Conservation (phyloP, 495 filamentous ascomycete species). For the Lophiostoma macrostomum region DNA sequence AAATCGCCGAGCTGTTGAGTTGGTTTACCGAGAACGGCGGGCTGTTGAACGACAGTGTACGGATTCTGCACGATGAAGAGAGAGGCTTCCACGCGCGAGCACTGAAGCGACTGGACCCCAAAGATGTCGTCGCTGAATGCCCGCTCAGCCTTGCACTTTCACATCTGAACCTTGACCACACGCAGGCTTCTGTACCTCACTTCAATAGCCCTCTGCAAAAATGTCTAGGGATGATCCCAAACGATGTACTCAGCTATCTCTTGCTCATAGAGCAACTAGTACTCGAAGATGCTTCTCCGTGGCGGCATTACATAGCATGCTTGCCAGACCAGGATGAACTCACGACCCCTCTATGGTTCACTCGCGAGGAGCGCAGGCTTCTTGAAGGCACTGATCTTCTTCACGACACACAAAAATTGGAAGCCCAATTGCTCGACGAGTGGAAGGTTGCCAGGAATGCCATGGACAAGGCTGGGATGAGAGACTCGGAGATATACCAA, state of each 20-base stretch:
- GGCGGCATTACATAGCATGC: slow-evolving; percentile 60
- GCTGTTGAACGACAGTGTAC: slow-evolving; percentile 14
- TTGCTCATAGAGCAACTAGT: slow-evolving; percentile 60
- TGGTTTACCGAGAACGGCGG: slow-evolving; percentile 21
- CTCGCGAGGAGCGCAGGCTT: slow-evolving; percentile 55
- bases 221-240: slow-evolving; percentile 2
- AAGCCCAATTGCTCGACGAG: slow-evolving; percentile 49
- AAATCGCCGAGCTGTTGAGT: background rate
- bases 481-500: slow-evolving; percentile 23
- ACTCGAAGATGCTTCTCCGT: slow-evolving; percentile 50
- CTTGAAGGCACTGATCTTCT: slow-evolving; percentile 60
- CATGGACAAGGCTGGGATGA: slow-evolving; percentile 42
- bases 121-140: slow-evolving; percentile 28
- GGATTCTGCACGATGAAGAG: slow-evolving; percentile 2
- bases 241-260: slow-evolving; percentile 42
- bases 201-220: slow-evolving; percentile 15
- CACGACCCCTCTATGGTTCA: slow-evolving; percentile 59
- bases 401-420: slow-evolving; percentile 46
- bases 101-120: slow-evolving; percentile 32
- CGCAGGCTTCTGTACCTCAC: slow-evolving; percentile 32
- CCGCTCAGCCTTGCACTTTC: slow-evolving; percentile 51
- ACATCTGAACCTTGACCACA: slow-evolving; percentile 47
- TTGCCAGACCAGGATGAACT: slow-evolving; percentile 55
- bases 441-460: slow-evolving; percentile 45
- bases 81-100: slow-evolving; percentile 50